phyloP scores from a whole-genome alignment of 176 grass and related monocot species.

The Puya raimondii region DNA sequence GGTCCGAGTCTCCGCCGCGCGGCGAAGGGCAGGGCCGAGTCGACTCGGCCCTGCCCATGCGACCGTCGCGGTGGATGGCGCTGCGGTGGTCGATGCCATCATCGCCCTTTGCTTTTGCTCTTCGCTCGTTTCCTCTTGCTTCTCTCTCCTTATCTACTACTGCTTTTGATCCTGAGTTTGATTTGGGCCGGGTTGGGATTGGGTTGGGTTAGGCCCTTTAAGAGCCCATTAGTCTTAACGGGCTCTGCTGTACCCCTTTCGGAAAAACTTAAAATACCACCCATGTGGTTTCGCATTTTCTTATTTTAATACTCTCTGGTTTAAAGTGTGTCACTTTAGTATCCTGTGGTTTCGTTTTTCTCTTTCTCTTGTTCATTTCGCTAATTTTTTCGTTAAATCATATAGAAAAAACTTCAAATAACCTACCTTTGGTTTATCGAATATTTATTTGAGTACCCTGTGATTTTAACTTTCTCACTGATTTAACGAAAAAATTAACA shows the following conservation, averaged over 20 bases:
- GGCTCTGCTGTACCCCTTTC: neutral
- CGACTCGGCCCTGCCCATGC: constrained; percentile 14
- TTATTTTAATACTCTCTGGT: too few species aligned
- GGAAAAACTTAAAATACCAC: too few species aligned
- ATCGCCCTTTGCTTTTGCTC: neutral
- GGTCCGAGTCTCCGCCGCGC: neutral
- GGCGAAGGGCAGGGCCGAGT: neutral
- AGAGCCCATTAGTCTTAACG: neutral
- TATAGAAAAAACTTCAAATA: too few species aligned
- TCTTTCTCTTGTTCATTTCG: too few species aligned
- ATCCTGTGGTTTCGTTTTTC: too few species aligned
- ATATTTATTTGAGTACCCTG: too few species aligned
- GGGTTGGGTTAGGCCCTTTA: neutral
- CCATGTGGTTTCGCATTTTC: too few species aligned
- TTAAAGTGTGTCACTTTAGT: too few species aligned
- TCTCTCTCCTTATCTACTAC: neutral
- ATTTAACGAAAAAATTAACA: too few species aligned
- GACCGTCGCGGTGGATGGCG: constrained; percentile 22
- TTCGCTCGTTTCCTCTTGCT: neutral
- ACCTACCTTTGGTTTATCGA: too few species aligned
- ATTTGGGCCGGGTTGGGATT: neutral
- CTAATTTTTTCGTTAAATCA: too few species aligned
- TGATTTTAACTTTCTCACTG: too few species aligned
- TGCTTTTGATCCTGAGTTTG: neutral
- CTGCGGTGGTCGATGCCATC: constrained; percentile 37